Base-by-base conservation (phyloP, 345 rosid genomes). In the Lumnitzera racemosa region DNA sequence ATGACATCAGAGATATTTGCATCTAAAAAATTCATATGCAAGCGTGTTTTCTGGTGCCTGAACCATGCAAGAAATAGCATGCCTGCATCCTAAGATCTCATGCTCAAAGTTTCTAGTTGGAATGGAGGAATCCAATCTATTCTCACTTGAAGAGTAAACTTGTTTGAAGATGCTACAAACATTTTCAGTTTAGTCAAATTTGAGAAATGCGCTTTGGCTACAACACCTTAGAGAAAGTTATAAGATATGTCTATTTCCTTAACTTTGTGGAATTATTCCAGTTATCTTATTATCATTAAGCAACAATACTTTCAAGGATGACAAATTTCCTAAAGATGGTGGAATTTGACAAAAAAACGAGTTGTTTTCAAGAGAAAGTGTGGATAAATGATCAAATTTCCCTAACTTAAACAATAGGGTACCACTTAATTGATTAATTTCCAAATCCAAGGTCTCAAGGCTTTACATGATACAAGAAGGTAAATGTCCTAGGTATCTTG, bases 21-120 rank as follows among this genome's bases (percentile, higher is more conserved):
- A 6, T 47, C 14, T 1, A 79, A 74, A 23, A 76, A 52, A 58
- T 76, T 77, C 12, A 77, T 47, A 8, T 11, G 1, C 1, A 0
- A 3, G n/a, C 55, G 53, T 0, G 46, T 10, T 0, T 15, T 63
- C n/a, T 70, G 79, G n/a, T 53, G 20, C 41, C 2, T 67, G 47
- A 80, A 50, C 81, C 77, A 80, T 0, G 7, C 11, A 0, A 79
- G 81, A 43, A 80, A 80, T 10, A 2, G 12, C 15, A 74, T 72
- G 10, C 82, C 79, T 13, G 71, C 11, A 25, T 49, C 27, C 59
- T 75, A 67, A 14, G 73, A 73, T 0, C 24, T 10, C 31, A 80
- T 4, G 0, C 12, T 7, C 23, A 80, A 17, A 3, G 0, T 0
- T 5, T 17, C 12, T 14, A 76, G 59, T 31, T 66, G 68, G 17